Base-by-base conservation (phyloP, 208 protist genomes). In the Angomonas deanei region DNA sequence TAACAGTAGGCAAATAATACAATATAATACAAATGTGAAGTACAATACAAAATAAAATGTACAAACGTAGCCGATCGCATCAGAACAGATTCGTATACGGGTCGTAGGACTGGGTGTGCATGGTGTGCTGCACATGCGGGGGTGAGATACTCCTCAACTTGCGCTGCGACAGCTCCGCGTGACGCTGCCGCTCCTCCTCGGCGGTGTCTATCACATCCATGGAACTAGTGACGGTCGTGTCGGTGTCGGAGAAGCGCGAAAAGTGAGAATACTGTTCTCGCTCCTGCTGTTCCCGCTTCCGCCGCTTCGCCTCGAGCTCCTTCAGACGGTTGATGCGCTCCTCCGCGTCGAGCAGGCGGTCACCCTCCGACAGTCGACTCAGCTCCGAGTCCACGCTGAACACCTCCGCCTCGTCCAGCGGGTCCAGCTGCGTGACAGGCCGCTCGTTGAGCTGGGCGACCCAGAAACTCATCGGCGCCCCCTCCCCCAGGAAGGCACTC, bases 391-490 rank as follows among this genome's bases (percentile, higher is more conserved):
- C 50, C 23, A 56, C 30, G 39, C 11, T 26, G 38, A 56, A 65
- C 27, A 60, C 59, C 36, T 68, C 74, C 58, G 50, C 46, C 13
- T 60, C 59, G 33, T 69, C 64, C 17, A 79, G 73, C 0, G 52
- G 61, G 11, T 77, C 73, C 13, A 84, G 52, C 19, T 49, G 70
- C 48, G 80, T 39, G n/a, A 66, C 66, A 27, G 66, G 26, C 24
- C 53, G 39, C 60, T 74, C 64, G 38, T 65, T 56, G 39, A 77
- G 47, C 46, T 77, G 64, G 6, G 64, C 67, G 19, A 67, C 56
- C 70, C 73, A 84, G 63, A 65, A 80, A 23, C 34, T 36, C 46
- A 72, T 52, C 27, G 73, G 73, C 27, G 79, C 73, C 27, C 70
- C 64, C 0, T 53, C 55, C 17, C 28, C 34, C 33, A 80, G 66